A percentile compares a stretch with the other conserved stretches of the same genome.
Conservation (phyloP, 2,329 filamentous ascomycete genomes). For the Botrytis sinoallii region DNA sequence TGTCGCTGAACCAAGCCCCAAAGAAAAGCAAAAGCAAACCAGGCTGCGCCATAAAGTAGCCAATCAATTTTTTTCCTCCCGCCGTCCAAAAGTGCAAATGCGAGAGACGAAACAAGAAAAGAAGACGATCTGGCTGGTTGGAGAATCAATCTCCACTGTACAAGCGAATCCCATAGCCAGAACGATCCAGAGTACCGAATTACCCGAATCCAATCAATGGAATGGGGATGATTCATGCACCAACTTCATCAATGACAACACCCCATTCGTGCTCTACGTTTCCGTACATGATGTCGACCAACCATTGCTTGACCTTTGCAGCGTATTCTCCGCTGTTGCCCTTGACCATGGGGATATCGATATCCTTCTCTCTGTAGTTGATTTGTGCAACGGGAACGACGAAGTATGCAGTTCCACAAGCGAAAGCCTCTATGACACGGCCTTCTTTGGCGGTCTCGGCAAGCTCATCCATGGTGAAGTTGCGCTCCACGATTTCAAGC, state of each 20-base stretch:
- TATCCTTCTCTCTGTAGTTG: conserved; percentile 62
- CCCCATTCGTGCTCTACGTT: conserved; percentile 61
- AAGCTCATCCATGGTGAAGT: conserved; percentile 79
- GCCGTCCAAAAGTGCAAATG: not conserved
- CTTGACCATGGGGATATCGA: conserved; percentile 58
- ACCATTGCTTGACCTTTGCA: conserved; percentile 61
- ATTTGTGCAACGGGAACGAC: conserved; percentile 66
- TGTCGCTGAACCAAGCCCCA: not conserved
- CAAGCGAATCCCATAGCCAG: not conserved
- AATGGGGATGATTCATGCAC: not conserved
- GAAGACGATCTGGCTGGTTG: not conserved
- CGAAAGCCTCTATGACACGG: conserved; percentile 78
- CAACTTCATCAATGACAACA: conserved; percentile 59
- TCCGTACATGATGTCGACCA: conserved; percentile 69
- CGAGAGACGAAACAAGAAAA: not conserved
- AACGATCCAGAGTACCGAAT: not conserved
- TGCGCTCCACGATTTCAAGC: conserved; percentile 73
- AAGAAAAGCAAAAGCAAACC: not conserved
- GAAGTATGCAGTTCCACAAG: conserved; percentile 80
- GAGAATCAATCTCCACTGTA: not conserved
- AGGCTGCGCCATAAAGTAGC: not conserved
- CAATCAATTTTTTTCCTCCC: not conserved
- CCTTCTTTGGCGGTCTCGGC: conserved; percentile 70
- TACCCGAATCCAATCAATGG: not conserved
- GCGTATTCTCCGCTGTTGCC: conserved; percentile 55